phyloP scores from a whole-genome alignment of 1,284 basidiomycete species.

The Gomphus bonarii region DNA sequence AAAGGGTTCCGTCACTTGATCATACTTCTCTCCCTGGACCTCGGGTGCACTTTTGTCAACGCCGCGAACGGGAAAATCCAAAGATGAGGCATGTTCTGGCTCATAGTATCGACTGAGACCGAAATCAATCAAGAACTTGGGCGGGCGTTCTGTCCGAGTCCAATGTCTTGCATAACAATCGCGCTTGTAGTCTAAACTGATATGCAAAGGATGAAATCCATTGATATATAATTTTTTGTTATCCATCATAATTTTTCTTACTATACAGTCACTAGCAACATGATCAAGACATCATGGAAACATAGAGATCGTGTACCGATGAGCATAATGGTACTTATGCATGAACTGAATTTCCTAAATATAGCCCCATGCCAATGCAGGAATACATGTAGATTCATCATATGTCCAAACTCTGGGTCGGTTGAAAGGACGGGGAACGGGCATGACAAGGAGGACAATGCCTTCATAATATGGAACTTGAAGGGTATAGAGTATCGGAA shows the following conservation, averaged over 20 bases:
- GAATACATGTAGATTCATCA: slow-evolving; percentile 17
- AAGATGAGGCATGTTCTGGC: slow-evolving; percentile 3
- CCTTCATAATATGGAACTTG: not conserved
- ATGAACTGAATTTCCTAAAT: too few species aligned
- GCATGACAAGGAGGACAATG: slow-evolving; percentile 18
- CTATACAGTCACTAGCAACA: too few species aligned
- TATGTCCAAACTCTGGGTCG: slow-evolving; percentile 17
- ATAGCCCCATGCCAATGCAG: too few species aligned
- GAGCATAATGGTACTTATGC: too few species aligned
- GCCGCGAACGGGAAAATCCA: slow-evolving; percentile 13
- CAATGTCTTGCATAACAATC: not conserved
- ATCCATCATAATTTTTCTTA: too few species aligned
- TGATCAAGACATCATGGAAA: too few species aligned
- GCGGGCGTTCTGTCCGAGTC: slow-evolving; percentile 14
- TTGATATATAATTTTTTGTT: too few species aligned
- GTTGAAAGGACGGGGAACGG: slow-evolving; percentile 19
- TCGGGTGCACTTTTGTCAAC: slow-evolving; percentile 17
- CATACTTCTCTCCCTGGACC: not conserved
- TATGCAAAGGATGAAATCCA: slow-evolving; percentile 1
- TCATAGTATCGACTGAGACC: slow-evolving; percentile 16
- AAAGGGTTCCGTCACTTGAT: slow-evolving; percentile 18
- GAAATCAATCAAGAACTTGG: slow-evolving; percentile 22
- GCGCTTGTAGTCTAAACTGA: not conserved
- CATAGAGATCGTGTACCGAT: too few species aligned
- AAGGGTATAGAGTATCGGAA: not conserved